Evolutionary conservation across 2,329 filamentous ascomycete genomes (phyloP), one percentile per base, ranked within the genome.

Genomic region (Phialophora tarda): DNA sequence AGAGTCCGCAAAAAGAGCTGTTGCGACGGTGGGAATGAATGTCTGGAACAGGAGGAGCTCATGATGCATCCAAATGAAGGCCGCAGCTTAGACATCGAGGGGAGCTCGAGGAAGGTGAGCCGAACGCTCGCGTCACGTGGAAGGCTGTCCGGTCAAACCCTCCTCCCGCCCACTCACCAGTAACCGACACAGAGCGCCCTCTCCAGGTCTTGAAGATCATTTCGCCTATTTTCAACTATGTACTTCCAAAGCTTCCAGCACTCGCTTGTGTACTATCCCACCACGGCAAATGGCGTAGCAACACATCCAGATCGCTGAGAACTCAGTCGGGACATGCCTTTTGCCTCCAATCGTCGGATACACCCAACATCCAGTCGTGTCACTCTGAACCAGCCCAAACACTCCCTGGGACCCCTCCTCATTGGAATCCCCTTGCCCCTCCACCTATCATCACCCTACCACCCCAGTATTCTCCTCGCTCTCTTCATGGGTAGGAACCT

Each of bases 391-490:
- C 12, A 17, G 34, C 34, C 17, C 4, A 4, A 38, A 17, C 10
- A 34, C 1, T 5, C 5, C 34, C 34, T 17, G 14, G 5, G 3
- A 4, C 3, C 34, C 4, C 34, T 41, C 34, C 38, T n/a, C 2
- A 44, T 8, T 3, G 17, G 5, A 6, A n/a, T n/a, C 48, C 26
- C 21, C 2, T 51, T 21, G 26, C 8, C n/a, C 47, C 21, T 51
- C 2, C 8, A 26, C 48, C 55, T 62, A n/a, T 3, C 7, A 44
- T 21, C 7, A 70, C 56, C 68, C 62, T 17, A 68, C 68, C 3
- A 70, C 69, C 14, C 69, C 69, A 7, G 69, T 71, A 6, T 56
- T 50, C 64, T 70, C 67, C 62, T 65, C 67, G 50, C 69, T 71
- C 59, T 71, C 69, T 38, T 70, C 69, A n/a, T 24, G 54, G 21